Evolutionary conservation across 441 rosid genomes (phyloP).

Genomic region (Erysimum cheiri): DNA sequence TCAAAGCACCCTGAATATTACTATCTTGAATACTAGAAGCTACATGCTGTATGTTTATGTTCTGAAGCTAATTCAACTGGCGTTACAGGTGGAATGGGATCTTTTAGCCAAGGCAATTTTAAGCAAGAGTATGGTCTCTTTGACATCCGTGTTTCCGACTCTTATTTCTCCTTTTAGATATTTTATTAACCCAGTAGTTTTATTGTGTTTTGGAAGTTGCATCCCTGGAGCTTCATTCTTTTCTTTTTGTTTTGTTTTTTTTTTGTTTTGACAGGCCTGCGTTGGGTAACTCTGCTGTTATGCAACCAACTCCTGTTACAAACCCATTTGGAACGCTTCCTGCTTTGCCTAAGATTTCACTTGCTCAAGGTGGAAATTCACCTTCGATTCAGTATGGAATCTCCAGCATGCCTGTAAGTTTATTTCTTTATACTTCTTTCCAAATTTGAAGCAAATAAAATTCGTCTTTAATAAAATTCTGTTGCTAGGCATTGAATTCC

Average conservation of each 20-base stretch:
- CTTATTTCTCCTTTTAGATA: conserved; percentile 22
- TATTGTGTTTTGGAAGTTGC: conserved; percentile 1
- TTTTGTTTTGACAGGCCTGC: conserved; percentile 55
- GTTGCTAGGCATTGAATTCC: neutral
- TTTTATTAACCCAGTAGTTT: neutral
- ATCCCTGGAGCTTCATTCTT: conserved; percentile 15
- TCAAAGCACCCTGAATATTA: conserved; percentile 3
- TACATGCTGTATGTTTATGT: conserved; percentile 38
- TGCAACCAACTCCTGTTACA: conserved; percentile 64
- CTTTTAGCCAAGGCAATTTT: conserved; percentile 57
- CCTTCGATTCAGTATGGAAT: conserved; percentile 93
- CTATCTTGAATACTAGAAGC: conserved; percentile 6
- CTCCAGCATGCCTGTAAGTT: conserved; percentile 88
- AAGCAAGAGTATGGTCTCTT: conserved; percentile 63
- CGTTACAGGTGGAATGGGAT: conserved; percentile 53
- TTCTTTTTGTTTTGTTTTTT: conserved; percentile 7
- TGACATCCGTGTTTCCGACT: conserved; percentile 28
- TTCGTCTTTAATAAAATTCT: neutral
- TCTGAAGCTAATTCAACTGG: conserved; percentile 47
- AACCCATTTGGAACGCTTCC: conserved; percentile 97
- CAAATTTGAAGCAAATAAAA: conserved; percentile 2
- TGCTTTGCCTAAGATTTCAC: conserved; percentile 87
- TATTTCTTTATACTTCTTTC: neutral
- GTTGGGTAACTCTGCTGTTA: conserved; percentile 49
- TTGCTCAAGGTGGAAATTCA: conserved; percentile 77